phyloP scores from a whole-genome alignment of 768 basidiomycete species.

The Austroboletus eburneus region DNA sequence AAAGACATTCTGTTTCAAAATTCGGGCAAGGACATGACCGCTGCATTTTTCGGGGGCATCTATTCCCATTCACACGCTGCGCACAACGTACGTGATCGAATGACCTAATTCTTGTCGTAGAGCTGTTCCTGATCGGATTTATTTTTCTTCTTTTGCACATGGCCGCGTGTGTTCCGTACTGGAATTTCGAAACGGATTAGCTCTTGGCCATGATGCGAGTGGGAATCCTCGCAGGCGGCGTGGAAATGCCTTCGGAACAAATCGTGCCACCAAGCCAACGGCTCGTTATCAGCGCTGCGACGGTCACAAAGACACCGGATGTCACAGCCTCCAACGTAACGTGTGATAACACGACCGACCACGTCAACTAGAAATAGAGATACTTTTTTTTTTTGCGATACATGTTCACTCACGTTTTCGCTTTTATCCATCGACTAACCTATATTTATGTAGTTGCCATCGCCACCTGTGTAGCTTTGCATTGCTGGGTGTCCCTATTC shows the following conservation, averaged over 20 bases:
- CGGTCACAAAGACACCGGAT: constrained; percentile 7
- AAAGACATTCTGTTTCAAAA: constrained; percentile 48
- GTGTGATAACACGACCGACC: neutral
- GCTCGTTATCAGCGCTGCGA: constrained; percentile 30
- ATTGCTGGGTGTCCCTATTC: no score
- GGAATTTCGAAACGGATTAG: constrained; percentile 20
- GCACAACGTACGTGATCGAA: constrained; percentile 52
- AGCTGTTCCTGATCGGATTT: constrained; percentile 5
- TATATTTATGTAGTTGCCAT: neutral
- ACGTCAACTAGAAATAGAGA: neutral
- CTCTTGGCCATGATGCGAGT: constrained; percentile 77
- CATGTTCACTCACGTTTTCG: neutral
- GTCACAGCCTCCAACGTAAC: neutral
- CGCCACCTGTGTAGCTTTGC: no score
- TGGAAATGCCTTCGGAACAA: constrained; percentile 46
- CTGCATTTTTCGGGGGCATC: constrained; percentile 81
- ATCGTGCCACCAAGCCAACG: constrained; percentile 44
- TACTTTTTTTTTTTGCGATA: no score
- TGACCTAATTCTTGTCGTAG: neutral
- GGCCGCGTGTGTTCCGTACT: neutral
- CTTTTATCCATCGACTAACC: neutral
- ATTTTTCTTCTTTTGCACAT: neutral
- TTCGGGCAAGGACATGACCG: constrained; percentile 80
- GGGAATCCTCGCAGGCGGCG: constrained; percentile 61
- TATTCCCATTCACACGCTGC: constrained; percentile 84